Base-by-base conservation (phyloP, 495 filamentous ascomycete genomes). In the Talaromyces liani region DNA sequence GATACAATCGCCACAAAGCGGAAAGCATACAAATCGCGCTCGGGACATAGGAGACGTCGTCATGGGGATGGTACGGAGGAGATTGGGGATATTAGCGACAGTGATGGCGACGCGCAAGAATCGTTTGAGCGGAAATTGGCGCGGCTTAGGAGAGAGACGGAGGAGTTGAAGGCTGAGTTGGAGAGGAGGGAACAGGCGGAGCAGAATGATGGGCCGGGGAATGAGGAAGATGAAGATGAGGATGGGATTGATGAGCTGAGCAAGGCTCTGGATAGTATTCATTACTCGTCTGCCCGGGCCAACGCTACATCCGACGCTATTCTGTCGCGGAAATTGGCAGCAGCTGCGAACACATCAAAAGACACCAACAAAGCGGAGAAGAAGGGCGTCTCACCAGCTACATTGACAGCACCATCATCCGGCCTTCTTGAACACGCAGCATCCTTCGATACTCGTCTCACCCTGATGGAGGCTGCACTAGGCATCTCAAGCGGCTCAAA, bases 391-490 rank as follows among this genome's bases (percentile, higher is more conserved):
- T 33, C 61, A 6, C 68, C 36, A 80, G 77, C 36, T 85, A 86
- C 72, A 84, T 79, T 25, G 47, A 12, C 14, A 72, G 85, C 62
- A 81, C 79, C 64, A 80, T 84, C 67, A 75, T 80, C 65, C 75
- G 89, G 56, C 70, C 76, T 88, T 20, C 82, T 97, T 12, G 84
- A 88, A 20, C 89, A 91, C 69, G 91, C 91, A 6, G 91, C 92
- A 25, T 90, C 93, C 62, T 96, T 98, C 65, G 94, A 97, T 70
- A 78, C 82, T 34, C 87, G 94, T 4, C 81, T 99, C 3, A 77
- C 88, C 0, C 69, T 87, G 7, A 78, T 99, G 34, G 94, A 99
- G 75, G 86, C 85, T 58, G 83, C 87, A 2, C 84, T 98, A 55
- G 95, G 95, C 16, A 82, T 97, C 47, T 87, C 84, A 12, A 86